Conservation (phyloP, 2,329 filamentous ascomycete species). For the Trichoderma koningiopsis region DNA sequence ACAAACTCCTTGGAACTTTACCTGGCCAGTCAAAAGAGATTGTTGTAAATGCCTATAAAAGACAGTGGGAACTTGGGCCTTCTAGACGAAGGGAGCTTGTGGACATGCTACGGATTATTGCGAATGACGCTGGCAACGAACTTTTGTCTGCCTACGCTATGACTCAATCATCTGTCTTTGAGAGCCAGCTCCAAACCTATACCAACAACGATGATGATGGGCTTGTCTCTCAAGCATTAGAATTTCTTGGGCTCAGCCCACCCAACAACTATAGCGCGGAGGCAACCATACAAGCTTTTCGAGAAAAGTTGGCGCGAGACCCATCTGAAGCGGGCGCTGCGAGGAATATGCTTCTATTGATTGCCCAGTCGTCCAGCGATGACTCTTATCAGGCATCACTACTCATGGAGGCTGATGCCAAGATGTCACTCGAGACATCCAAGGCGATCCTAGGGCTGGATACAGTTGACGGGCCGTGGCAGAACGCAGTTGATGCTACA, state of each 20-base stretch:
- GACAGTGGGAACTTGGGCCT: constrained; percentile 44
- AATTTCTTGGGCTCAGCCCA: constrained; percentile 40
- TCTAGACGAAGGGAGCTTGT: constrained; percentile 37
- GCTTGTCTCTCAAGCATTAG: constrained; percentile 38
- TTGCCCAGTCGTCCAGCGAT: constrained; percentile 40
- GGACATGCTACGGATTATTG: constrained; percentile 39
- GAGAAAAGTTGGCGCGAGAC: constrained; percentile 38
- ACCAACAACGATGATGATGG: constrained; percentile 37
- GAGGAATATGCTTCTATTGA: constrained; percentile 39
- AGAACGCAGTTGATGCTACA: constrained; percentile 30
- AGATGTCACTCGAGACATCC: constrained; percentile 42
- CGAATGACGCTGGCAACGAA: constrained; percentile 41
- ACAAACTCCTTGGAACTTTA: constrained; percentile 43
- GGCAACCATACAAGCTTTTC: constrained; percentile 40
- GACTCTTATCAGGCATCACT: constrained; percentile 40
- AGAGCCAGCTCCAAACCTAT: constrained; percentile 40
- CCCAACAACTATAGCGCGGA: constrained; percentile 42
- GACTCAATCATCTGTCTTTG: constrained; percentile 44
- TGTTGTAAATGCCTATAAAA: constrained; percentile 44
- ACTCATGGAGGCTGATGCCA: constrained; percentile 39
- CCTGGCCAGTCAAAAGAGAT: constrained; percentile 41
- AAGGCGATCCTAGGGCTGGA: constrained; percentile 36
- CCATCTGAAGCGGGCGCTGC: constrained; percentile 39
- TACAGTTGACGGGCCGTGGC: constrained; percentile 13
- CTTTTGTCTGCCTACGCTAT: constrained; percentile 42